Percentiles rank a stretch among this genome's conserved stretches.
Evolutionary conservation across 306 rosid genomes (phyloP).

Genomic region (Ammopiptanthus mongolicus): DNA sequence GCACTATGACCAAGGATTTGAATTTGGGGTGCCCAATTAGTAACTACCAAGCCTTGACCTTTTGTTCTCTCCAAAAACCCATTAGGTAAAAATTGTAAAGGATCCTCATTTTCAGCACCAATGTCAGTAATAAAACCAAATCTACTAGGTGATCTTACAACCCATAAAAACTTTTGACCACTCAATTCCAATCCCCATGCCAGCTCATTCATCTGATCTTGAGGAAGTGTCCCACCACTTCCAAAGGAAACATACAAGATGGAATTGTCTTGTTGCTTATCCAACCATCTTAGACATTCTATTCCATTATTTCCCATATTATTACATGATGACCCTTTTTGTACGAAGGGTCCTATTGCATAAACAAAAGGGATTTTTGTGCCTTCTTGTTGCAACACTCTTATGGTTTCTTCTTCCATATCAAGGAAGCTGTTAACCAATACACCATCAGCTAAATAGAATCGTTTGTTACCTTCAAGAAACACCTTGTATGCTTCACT

Average conservation of each 20-base stretch:
- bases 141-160: not conserved
- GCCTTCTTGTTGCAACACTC: not conserved
- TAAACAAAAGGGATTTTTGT: not conserved
- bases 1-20: not conserved
- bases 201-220: not conserved
- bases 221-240: not conserved
- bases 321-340: not conserved
- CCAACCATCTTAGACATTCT: slow-evolving; percentile 1
- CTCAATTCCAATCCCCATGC: slow-evolving; percentile 3
- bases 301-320: not conserved
- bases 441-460: not conserved
- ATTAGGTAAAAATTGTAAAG: not conserved
- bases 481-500: not conserved
- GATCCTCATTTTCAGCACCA: not conserved
- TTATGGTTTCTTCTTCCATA: not conserved
- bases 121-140: not conserved
- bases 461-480: not conserved
- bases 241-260: not conserved
- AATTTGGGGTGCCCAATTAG: not conserved
- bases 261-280: not conserved
- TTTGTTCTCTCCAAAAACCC: not conserved
- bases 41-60: not conserved
- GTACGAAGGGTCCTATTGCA: slow-evolving; percentile 27
- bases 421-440: slow-evolving; percentile 1
- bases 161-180: slow-evolving; percentile 17